Conservation (phyloP, 2,329 filamentous ascomycete species). For the Aureobasidium subglaciale region DNA sequence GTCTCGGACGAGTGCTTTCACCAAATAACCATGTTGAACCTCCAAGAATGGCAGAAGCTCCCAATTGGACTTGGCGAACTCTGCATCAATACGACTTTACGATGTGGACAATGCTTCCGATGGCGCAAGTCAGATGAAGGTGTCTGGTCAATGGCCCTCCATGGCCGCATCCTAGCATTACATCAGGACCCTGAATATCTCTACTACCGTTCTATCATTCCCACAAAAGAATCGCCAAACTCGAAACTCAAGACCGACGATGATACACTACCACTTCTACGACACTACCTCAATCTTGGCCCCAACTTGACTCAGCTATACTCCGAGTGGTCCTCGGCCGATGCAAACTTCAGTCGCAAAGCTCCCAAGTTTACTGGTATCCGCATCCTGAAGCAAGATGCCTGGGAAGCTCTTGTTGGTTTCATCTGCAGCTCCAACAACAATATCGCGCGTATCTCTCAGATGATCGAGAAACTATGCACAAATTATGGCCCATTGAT, state of each 20-base stretch:
- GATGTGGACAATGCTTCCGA: conserved; percentile 90
- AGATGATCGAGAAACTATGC: conserved; percentile 95
- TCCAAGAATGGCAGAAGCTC: conserved; percentile 80
- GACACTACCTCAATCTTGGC: conserved; percentile 79
- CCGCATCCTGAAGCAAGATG: conserved; percentile 85
- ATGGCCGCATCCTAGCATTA: conserved; percentile 76
- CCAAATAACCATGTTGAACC: conserved; percentile 30
- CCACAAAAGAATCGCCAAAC: conserved; percentile 32
- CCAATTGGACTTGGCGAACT: conserved; percentile 77
- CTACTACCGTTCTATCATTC: conserved; percentile 67
- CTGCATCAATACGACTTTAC: conserved; percentile 87
- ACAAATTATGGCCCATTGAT: conserved; percentile 74
- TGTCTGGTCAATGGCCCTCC: conserved; percentile 84
- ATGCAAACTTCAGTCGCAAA: conserved; percentile 81
- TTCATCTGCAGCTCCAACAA: conserved; percentile 99
- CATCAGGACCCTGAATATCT: conserved; percentile 73
- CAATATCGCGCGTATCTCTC: conserved; percentile 88
- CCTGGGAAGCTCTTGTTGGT: conserved; percentile 87
- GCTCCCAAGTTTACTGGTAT: conserved; percentile 85
- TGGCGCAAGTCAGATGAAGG: conserved; percentile 76
- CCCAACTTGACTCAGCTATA: conserved; percentile 74
- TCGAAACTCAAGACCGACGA: conserved; percentile 34
- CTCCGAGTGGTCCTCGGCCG: conserved; percentile 74
- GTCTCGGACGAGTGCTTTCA: not conserved
- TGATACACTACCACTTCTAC: conserved; percentile 66